Base-by-base conservation (phyloP, 148 eudicot species). In the Persicaria tinctoria region DNA sequence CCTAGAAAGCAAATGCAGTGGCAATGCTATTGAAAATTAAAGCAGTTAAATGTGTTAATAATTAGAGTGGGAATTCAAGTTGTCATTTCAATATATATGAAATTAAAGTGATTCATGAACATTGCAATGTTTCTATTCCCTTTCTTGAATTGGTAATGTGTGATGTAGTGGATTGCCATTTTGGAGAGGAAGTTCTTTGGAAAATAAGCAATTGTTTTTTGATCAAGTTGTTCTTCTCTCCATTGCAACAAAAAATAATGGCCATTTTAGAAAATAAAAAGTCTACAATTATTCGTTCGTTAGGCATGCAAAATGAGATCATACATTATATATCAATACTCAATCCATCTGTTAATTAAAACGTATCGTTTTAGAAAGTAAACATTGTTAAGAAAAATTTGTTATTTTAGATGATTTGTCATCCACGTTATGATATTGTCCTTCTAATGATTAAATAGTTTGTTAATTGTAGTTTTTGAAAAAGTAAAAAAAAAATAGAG, bases 81-180 rank as follows among this genome's bases (percentile, higher is more conserved):
- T 66, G 70, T 66, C 70, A 38, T 66, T 66, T 66, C 70, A 66
- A 66, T 38, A 41, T 38, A 41, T 38, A 66, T 32, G 2, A 32
- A 32, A 32, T 32, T 32, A 50, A 66, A 66, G 48, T 38, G 70
- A 66, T 41, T 66, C 70, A 66, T 12, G 5, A 12, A 41, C 32
- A 23, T 66, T 41, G 70, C 70, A 66, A 60, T 60, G 8, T 60
- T 8, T 23, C 13, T 41, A 57, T 66, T 66, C 46, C 5, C 18
- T 8, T 66, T 44, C 48, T 41, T 66, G 70, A 66, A 66, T 27
- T 66, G 70, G 70, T 66, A 66, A 32, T 32, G 47, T 66, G 48
- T 38, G n/a, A 41, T 66, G 70, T 17, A 41, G 47, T 66, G 48
- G 70, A 66, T 66, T 66, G 70, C 70, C 70, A 14, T 13, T 13